Conservation (phyloP, 345 rosid genomes). For the Eucalyptus albens region DNA sequence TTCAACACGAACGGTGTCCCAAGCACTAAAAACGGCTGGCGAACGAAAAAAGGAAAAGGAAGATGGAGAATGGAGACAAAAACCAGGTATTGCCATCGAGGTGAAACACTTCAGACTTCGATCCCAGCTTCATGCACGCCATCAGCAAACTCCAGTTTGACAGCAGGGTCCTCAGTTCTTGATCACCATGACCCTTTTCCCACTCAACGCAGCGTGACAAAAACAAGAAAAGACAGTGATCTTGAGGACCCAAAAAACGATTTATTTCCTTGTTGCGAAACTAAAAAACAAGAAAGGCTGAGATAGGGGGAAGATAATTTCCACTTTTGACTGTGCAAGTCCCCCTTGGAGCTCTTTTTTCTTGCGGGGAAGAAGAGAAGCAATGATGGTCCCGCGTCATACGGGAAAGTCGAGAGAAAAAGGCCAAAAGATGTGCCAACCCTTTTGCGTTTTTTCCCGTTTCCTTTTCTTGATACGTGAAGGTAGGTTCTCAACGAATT, state of each 20-base stretch:
- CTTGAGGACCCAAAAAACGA: background rate
- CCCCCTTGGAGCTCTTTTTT: background rate
- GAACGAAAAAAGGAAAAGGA: background rate
- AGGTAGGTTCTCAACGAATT: background rate
- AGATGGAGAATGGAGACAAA: background rate
- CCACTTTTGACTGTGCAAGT: background rate
- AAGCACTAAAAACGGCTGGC: background rate
- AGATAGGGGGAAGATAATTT: background rate
- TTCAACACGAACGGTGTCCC: background rate
- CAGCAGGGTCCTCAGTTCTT: background rate
- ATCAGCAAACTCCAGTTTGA: constrained; percentile 1
- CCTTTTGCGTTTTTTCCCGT: background rate
- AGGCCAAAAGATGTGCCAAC: background rate
- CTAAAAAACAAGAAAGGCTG: background rate
- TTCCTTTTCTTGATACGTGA: background rate
- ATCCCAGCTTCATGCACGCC: constrained; percentile 89
- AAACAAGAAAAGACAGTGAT: background rate
- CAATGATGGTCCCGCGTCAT: background rate
- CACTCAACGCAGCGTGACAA: background rate
- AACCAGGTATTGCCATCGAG: constrained; percentile 64
- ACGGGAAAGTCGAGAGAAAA: background rate
- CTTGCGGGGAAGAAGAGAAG: background rate
- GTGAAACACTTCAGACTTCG: constrained; percentile 74
- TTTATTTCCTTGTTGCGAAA: background rate
- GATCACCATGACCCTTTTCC: background rate